Evolutionary conservation across 2,329 filamentous ascomycete genomes (phyloP), one percentile per base, ranked within the genome.

Genomic region (Paraphoma chrysanthemicola): DNA sequence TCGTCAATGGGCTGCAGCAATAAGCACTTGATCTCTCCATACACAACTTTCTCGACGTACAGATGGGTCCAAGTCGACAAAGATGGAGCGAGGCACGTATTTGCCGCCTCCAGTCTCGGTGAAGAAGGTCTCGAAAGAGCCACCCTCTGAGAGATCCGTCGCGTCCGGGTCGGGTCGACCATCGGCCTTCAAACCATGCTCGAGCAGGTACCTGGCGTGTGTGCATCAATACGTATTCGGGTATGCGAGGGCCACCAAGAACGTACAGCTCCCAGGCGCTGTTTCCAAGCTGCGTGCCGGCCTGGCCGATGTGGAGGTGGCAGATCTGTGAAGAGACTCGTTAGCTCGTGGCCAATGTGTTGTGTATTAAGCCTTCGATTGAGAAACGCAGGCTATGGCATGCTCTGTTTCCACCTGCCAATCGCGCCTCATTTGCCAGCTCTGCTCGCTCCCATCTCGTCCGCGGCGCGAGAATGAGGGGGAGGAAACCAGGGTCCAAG

Each of bases 241-340:
- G n/a, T 36, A 44, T 46, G 57, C 49, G 42, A 55, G 41, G 16
- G 48, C 44, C 39, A 52, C 53, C 54, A 55, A 53, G 70, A 69
- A 73, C 88, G 75, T 85, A 90, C 88, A 90, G 87, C 80, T 90
- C 88, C 88, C 88, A 90, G 69, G 88, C 88, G 75, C 86, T 88
- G 83, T 90, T 90, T 74, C 88, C 88, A 63, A 90, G 86, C 85
- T 90, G 88, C 74, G 83, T 86, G 80, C 88, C 88, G 80, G 88
- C 88, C 83, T 90, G 87, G 77, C 87, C 87, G 76, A 89, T 86
- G 75, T 89, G 86, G 68, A 89, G 79, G 77, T 89, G 87, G 73
- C 84, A 85, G 75, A 89, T 84, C 86, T 89, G 57, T 54, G 36
- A 33, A 56, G 23, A 60, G 46, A 47, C 31, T 6, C 57, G 59